These are phyloP conservation scores for Aspergillus clavatus DNA, from an alignment of 2,329 filamentous ascomycete genomes.

Conservation along the genomic window DNA sequence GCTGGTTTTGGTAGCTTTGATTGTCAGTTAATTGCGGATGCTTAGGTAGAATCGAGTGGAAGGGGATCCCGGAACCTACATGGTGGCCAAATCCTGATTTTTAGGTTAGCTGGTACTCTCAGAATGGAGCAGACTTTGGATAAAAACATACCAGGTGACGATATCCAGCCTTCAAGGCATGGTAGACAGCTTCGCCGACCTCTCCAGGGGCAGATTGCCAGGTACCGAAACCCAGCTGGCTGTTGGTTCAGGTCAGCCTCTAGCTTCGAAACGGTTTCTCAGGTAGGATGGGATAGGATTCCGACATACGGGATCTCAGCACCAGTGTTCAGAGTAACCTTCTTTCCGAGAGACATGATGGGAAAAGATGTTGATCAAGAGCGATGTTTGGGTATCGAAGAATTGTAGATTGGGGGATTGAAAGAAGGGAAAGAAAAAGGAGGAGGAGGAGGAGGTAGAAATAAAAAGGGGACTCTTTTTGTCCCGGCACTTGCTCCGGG, in stretches of 20 bases:
- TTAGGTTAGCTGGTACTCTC: slow-evolving; percentile 10
- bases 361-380: background rate
- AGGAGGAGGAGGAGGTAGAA: slow-evolving; percentile 1
- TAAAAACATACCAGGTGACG: slow-evolving; percentile 32
- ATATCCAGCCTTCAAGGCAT: slow-evolving; percentile 38
- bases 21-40: background rate
- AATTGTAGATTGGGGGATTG: slow-evolving; percentile 1
- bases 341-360: slow-evolving; percentile 40
- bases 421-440: background rate
- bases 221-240: slow-evolving; percentile 38
- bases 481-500: slow-evolving; percentile 8
- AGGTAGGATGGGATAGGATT: background rate
- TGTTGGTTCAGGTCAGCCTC: slow-evolving; percentile 9
- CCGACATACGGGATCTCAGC: slow-evolving; percentile 35
- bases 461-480: slow-evolving; percentile 1
- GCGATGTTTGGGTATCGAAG: background rate
- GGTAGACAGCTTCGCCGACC: slow-evolving; percentile 37
- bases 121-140: background rate
- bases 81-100: slow-evolving; percentile 37
- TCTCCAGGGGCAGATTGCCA: slow-evolving; percentile 39
- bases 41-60: background rate
- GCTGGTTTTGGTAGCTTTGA: slow-evolving; percentile 36
- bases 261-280: no score
- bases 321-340: slow-evolving; percentile 36
- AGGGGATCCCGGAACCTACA: slow-evolving; percentile 27